Base-by-base conservation (phyloP, 2,329 filamentous ascomycete species). In the Aspergillus fructus region DNA sequence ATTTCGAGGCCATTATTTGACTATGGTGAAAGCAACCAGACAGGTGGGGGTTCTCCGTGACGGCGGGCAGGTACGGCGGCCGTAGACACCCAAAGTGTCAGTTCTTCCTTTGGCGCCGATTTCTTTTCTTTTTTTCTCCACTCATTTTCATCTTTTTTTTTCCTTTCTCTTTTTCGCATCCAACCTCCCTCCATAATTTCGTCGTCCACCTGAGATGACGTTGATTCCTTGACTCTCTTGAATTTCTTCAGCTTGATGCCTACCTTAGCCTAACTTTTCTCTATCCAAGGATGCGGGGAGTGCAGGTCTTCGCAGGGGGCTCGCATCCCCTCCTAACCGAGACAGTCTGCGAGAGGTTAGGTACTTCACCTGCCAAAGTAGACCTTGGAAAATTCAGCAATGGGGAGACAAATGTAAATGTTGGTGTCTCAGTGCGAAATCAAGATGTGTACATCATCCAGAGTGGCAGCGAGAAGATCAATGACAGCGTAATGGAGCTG, bases 361-460 rank as follows among this genome's bases (percentile, higher is more conserved):
- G 86, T 45, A 83, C 82, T 63, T 78, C 81, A 58, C 82, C 81
- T 24, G 81, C 83, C 50, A 80, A 82, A 60, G 86, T 83, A 62
- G 81, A 85, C 60, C 76, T 89, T 63, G 81, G 83, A 63, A 88
- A 88, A 71, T 89, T 89, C 72, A 83, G 82, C 74, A 89, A 89
- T 75, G 86, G 86, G 62, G 86, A 89, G 78, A 89, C 86, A 47
- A 85, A 84, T 55, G 86, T 89, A 64, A 84, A 86, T 69, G 87
- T 89, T 67, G 83, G 84, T 39, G 76, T 75, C 50, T 89, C 86
- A 24, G 92, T 99, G 64, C 90, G 94, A 66, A 96, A 99, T 74
- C 96, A 97, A 76, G 93, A 99, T 83, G 93, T 99, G 68, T 99
- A 97, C 76, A 93, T 99, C 73, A 89, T 99, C 60, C 94, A 99